A percentile compares a stretch with the other conserved stretches of the same genome.
phyloP scores from a whole-genome alignment of 148 eudicot genomes.

The Gaultheria prostrata region DNA sequence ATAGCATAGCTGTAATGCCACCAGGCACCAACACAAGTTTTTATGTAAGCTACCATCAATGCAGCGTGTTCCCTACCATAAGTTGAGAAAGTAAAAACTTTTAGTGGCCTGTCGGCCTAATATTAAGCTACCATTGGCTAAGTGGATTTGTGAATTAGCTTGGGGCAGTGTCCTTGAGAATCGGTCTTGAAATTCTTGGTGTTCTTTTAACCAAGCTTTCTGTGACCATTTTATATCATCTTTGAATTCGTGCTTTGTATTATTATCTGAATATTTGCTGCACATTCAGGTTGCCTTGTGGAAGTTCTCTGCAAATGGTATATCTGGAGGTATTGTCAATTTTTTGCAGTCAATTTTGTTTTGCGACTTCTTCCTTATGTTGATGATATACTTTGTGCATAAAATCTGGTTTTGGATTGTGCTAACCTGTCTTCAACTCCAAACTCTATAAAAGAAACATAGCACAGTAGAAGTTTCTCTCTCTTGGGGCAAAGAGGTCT shows the following conservation, averaged over 20 bases:
- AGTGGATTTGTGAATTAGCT: background rate
- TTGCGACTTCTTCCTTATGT: background rate
- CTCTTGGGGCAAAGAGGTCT: background rate
- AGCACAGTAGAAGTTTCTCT: background rate
- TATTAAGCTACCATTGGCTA: conserved; percentile 7
- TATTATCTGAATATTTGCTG: background rate
- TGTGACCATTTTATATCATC: background rate
- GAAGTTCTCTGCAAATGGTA: conserved; percentile 61
- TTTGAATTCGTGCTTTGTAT: background rate
- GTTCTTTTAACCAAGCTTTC: background rate
- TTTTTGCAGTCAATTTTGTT: background rate
- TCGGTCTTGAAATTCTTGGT: background rate
- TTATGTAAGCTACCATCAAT: background rate
- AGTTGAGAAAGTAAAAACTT: background rate
- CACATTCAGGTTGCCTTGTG: conserved; percentile 84
- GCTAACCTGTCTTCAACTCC: background rate
- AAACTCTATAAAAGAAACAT: background rate
- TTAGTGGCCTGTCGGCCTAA: background rate
- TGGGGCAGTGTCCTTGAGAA: background rate
- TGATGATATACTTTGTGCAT: background rate
- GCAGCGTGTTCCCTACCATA: background rate
- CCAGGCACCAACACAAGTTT: background rate
- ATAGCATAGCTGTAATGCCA: background rate
- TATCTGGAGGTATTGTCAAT: conserved; percentile 50
- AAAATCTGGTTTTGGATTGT: background rate